Conservation (phyloP, 768 basidiomycete genomes). For the Sistotremastrum suecicum region DNA sequence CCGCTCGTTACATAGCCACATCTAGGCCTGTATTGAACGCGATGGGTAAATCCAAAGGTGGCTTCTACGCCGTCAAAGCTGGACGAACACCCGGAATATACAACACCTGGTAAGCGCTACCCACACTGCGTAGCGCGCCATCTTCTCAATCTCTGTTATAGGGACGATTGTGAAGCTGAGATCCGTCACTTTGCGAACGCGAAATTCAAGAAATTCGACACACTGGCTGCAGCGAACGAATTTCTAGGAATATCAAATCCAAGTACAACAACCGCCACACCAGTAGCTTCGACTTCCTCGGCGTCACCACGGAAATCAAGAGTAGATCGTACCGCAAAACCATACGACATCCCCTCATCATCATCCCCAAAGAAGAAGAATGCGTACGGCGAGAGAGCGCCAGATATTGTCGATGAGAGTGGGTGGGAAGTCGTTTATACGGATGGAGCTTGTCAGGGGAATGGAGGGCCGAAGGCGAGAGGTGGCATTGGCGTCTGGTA, state of each 20-base stretch:
- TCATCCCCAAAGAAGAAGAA: no score
- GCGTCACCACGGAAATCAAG: no score
- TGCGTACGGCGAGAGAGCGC: no score
- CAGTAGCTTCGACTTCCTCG: no score
- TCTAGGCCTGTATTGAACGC: no score
- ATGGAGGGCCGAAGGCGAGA: constrained; percentile 49
- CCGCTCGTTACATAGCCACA: no score
- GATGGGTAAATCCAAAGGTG: constrained; percentile 18
- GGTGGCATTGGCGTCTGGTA: constrained; percentile 91
- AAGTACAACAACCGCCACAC: no score
- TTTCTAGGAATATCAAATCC: constrained; percentile 23
- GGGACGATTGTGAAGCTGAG: constrained; percentile 62
- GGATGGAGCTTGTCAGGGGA: constrained; percentile 80
- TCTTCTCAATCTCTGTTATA: constrained; percentile 15
- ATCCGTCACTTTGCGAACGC: constrained; percentile 50
- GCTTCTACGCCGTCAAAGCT: constrained; percentile 60
- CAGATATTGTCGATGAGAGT: constrained; percentile 11
- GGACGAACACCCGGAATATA: constrained; percentile 58
- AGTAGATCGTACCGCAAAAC: no score
- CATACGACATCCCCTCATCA: no score
- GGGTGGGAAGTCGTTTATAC: constrained; percentile 51
- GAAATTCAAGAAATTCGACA: constrained; percentile 53
- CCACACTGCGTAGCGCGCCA: neutral
- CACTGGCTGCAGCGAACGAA: constrained; percentile 37
- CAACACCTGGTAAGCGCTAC: constrained; percentile 41